A percentile compares a stretch with the other conserved stretches of the same genome.
These are phyloP conservation scores for Nadsonia commutata DNA, from an alignment of 1,139 yeast genomes.

Conservation along the genomic window DNA sequence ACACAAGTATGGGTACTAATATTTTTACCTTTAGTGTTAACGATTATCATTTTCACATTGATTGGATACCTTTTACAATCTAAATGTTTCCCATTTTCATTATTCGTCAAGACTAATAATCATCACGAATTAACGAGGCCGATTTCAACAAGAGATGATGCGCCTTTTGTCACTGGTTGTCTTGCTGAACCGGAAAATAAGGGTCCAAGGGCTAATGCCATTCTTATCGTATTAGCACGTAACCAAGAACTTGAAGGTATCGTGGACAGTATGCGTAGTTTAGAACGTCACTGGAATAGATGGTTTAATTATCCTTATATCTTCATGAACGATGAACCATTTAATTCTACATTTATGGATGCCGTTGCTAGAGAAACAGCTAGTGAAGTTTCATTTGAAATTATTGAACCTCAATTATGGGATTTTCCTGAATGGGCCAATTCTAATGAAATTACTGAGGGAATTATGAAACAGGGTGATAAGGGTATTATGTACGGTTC, in stretches of 20 bases:
- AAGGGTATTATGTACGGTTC: constrained; percentile 70
- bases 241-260: constrained; percentile 63
- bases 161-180: constrained; percentile 24
- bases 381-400: constrained; percentile 52
- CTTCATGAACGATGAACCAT: constrained; percentile 66
- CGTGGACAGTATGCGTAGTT: constrained; percentile 46
- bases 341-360: constrained; percentile 44
- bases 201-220: constrained; percentile 48
- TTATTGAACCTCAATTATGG: constrained; percentile 41
- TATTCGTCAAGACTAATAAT: background rate
- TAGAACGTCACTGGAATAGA: constrained; percentile 78
- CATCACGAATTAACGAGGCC: background rate
- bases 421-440: constrained; percentile 32
- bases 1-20: background rate
- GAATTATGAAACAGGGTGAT: constrained; percentile 61
- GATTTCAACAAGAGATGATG: constrained; percentile 10
- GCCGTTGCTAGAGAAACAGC: constrained; percentile 36
- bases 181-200: constrained; percentile 18
- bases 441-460: constrained; percentile 31
- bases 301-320: constrained; percentile 89
- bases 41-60: background rate
- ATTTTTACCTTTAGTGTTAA: background rate
- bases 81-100: background rate
- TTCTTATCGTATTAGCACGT: constrained; percentile 69
- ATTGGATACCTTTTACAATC: background rate